phyloP scores from a whole-genome alignment of 768 basidiomycete genomes.

The Mrakia frigida region DNA sequence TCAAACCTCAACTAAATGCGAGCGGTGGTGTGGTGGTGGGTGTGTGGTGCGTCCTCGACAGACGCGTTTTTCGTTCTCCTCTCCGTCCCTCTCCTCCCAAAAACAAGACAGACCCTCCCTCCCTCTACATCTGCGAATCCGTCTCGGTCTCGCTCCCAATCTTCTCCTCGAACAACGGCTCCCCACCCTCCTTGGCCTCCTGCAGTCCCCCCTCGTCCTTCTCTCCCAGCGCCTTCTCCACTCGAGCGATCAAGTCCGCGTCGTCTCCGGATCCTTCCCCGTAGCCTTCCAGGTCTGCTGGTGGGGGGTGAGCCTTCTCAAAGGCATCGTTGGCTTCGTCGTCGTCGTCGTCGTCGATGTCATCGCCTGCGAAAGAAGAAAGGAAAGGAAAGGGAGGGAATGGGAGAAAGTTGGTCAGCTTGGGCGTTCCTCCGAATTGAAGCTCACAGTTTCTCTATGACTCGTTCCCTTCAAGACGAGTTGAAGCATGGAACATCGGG shows the following conservation, averaged over 20 bases:
- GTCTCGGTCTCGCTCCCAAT: neutral
- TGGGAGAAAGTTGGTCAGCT: neutral
- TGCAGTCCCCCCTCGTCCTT: neutral
- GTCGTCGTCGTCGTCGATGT: constrained; percentile 8
- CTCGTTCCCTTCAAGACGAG: no score
- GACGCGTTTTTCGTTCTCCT: no score
- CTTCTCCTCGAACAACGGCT: neutral
- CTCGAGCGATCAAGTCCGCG: neutral
- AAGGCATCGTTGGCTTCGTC: neutral
- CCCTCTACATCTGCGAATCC: no score
- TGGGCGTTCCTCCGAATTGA: no score
- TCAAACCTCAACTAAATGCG: no score
- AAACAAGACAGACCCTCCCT: no score
- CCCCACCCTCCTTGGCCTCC: neutral
- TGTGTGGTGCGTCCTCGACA: no score
- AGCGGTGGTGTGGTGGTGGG: no score
- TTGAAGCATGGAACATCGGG: no score
- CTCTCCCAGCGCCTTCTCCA: neutral
- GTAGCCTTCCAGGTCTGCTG: neutral
- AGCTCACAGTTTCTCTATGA: no score
- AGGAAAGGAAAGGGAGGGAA: neutral
- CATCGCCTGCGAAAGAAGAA: constrained; percentile 5
- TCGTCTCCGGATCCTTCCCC: neutral
- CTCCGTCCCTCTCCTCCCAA: no score
- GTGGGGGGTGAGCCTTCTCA: constrained; percentile 5